Base-by-base conservation (phyloP, 139 green algal species). In the Chlorella vulgaris region DNA sequence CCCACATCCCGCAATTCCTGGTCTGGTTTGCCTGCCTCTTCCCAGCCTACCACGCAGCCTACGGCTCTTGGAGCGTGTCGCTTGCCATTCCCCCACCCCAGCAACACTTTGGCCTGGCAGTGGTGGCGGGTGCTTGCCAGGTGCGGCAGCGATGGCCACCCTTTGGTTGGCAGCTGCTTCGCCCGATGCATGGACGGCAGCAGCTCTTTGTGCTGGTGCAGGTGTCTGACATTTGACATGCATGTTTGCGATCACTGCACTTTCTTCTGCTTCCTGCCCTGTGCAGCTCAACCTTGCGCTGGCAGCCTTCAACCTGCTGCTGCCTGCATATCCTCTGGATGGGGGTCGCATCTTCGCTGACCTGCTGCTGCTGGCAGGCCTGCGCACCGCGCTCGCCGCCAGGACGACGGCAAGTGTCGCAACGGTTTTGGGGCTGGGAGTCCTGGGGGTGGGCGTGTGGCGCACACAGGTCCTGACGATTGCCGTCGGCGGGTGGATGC, bases 301-400 rank as follows among this genome's bases (percentile, higher is more conserved):
- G 39, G 88, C 92, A 18, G 71, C 65, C 24, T 96, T 96, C 91
- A 96, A 96, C 83, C 81, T 96, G 7, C 76, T 92, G 22, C 78
- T 95, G n/a, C 92, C 92, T 4, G 92, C 90, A 4, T 95, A 94
- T 82, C 93, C 93, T 1, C 86, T 96, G 66, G 92, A 94, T 74
- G 92, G 91, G 8, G 86, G 88, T 18, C 83, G 88, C 31, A 87
- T 94, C 28, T 75, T 93, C 2, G 88, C 86, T 0, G 84, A 90
- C 74, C n/a, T 58, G 0, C 66, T 96, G 68, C 81, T 94, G 76
- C 67, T 86, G 42, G 83, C 51, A 7, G 85, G 90, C 21, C 55
- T 91, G 19, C 19, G 28, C 4, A 29, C 38, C 4, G 39, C 50
- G 21, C n/a, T 29, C 13, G 80, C 85, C 0, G 89, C 87, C 28